Evolutionary conservation across 371 early-diverging fungal species (phyloP), one percentile per base, ranked within the genome.

Genomic region (Blyttiomyces sp.): DNA sequence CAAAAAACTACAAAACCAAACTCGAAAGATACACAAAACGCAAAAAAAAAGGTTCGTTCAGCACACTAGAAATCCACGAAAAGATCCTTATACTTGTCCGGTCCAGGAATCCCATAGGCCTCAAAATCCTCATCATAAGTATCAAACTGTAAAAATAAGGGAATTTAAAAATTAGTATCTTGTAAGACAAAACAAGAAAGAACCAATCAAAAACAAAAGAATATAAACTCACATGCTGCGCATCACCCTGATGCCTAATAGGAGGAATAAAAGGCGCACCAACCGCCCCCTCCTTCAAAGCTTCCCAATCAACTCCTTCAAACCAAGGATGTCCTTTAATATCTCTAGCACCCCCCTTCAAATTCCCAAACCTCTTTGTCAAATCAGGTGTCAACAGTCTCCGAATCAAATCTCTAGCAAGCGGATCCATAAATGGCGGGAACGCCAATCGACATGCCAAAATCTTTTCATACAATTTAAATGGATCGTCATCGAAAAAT

Each of bases 321-420:
- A 99, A 98, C 96, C 98, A 98, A 46, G 84, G 82, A 74, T 98
- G 99, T 43, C 77, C 70, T 76, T 93, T 94, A 71, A 99, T 95
- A 68, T 94, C 95, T 16, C 83, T 78, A 17, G 88, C 85, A 4
- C 96, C 97, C 39, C 86, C 89, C 58, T 88, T 85, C 66, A 95
- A 73, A 75, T 95, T 94, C 60, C 96, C 97, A 65, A 86, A 92
- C 31, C 98, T 87, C 69, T 93, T 89, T 31, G 89, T 88, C 55
- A 93, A 75, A 72, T 96, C 94, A 17, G 92, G 77, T 0, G 92
- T 88, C 66, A 96, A 72, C 54, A 98, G 72, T 24, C 89, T 82
- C 70, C 90, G 88, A 54, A 97, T 76, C 33, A 99, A 73, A 81
- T 96, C 95, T 65, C 90, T 91, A 32, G 95, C 91, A 17, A 81